Base-by-base conservation (phyloP, 192 early-diverging fungal genomes). In the Mortierella antarctica region DNA sequence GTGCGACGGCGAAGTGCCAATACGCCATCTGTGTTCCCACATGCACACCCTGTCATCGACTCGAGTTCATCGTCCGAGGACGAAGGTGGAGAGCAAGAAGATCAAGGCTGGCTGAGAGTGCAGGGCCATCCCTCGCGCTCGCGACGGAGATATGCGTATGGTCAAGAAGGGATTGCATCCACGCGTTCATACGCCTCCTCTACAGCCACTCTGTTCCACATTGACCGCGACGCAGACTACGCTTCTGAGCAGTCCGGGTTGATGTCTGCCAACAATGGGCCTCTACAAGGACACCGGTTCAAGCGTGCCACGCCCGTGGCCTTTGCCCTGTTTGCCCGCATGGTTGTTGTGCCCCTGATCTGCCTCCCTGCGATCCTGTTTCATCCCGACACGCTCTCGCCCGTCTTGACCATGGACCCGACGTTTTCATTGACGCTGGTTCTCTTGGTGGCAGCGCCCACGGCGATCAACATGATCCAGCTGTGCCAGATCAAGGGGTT, bases 381-480 rank as follows among this genome's bases (percentile, higher is more conserved):
- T 47, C 53, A 69, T 14, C 76, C 76, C 7, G 4, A 9, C 2
- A 42, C 31, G 7, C 14, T 79, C 1, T 79, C 76, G 10, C 76
- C 90, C 4, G 79, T 83, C 31, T 82, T 91, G 62, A 83, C 67
- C 10, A 65, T 64, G 23, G 92, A 94, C 53, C 92, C 91, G 0
- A 84, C 91, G 21, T 92, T 93, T 63, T 71, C 87, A 4, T 65
- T 91, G 54, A 86, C 86, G 54, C 72, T 92, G 39, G 83, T 93
- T 7, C 72, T 93, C 12, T 62, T 93, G 51, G 88, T 83, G 1
- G 84, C 86, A 31, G 86, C 87, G 8, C 92, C 92, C 8, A 91
- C 92, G 3, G 92, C 92, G 3, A 89, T 94, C 57, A 92, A 91
- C 57, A 82, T 94, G 23, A 87, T 89, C n/a, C 91, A 91, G 4